Evolutionary conservation across 129 eudicot species (phyloP).

Genomic region (Flaveria brownii): DNA sequence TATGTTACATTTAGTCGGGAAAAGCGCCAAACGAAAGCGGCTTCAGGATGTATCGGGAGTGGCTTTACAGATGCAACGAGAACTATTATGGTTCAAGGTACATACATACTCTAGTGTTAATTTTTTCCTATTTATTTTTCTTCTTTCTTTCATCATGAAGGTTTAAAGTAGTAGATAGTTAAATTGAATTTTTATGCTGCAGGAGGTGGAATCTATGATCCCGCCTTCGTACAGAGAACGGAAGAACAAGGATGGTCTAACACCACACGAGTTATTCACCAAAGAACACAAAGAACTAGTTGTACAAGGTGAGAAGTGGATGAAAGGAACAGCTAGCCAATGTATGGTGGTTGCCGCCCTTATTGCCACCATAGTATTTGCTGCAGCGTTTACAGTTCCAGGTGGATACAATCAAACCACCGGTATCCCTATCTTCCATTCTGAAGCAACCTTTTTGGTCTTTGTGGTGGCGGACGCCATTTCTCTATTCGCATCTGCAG

Average conservation of each 20-base stretch:
- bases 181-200: background rate
- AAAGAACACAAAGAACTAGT: constrained; percentile 45
- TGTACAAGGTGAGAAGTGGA: constrained; percentile 51
- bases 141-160: background rate
- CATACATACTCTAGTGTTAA: background rate
- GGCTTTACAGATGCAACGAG: constrained; percentile 56
- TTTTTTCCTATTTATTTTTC: background rate
- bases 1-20: constrained; percentile 58
- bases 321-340: constrained; percentile 54
- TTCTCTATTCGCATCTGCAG: constrained; percentile 41
- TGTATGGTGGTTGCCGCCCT: constrained; percentile 55
- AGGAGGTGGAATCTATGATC: constrained; percentile 52
- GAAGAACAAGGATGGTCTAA: constrained; percentile 41
- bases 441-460: constrained; percentile 22
- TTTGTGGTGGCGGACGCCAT: constrained; percentile 43
- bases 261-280: constrained; percentile 51
- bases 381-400: constrained; percentile 49
- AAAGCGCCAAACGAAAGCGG: constrained; percentile 35
- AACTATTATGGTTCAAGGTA: constrained; percentile 58
- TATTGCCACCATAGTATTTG: constrained; percentile 47
- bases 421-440: constrained; percentile 41
- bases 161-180: background rate
- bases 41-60: constrained; percentile 51
- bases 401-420: constrained; percentile 36
- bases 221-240: constrained; percentile 43